Conservation (phyloP, 2,329 filamentous ascomycete genomes). For the Ceratocystis diversiconidia region DNA sequence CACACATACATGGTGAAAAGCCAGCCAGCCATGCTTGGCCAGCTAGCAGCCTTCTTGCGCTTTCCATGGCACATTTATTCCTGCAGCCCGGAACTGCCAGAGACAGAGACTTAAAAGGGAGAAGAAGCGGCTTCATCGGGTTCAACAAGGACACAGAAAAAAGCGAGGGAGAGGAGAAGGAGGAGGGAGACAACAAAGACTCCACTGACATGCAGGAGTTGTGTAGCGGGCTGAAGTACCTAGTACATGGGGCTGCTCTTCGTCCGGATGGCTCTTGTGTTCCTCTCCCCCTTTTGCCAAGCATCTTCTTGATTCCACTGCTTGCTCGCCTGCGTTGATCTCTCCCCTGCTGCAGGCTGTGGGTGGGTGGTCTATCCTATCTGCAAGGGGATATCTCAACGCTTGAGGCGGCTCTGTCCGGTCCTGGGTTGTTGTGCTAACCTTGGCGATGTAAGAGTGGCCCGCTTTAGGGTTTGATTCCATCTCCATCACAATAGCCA, state of each 20-base stretch:
- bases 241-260: not conserved
- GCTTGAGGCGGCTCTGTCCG: no score
- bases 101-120: not conserved
- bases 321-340: no score
- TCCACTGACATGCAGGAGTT: not conserved
- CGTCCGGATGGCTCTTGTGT: not conserved
- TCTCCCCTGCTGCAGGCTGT: no score
- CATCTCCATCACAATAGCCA: not conserved
- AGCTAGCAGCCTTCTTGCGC: no score
- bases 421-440: no score
- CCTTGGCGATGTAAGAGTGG: not conserved
- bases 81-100: no score
- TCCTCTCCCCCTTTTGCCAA: not conserved
- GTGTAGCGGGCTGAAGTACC: not conserved
- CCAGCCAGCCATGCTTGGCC: no score
- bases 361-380: no score
- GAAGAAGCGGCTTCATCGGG: not conserved
- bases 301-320: not conserved
- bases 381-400: not conserved
- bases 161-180: not conserved
- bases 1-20: no score
- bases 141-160: not conserved
- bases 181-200: not conserved
- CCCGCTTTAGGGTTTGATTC: not conserved
- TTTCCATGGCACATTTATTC: no score